phyloP scores from a whole-genome alignment of 208 protist genomes.

The Leishmania martiniquensis region DNA sequence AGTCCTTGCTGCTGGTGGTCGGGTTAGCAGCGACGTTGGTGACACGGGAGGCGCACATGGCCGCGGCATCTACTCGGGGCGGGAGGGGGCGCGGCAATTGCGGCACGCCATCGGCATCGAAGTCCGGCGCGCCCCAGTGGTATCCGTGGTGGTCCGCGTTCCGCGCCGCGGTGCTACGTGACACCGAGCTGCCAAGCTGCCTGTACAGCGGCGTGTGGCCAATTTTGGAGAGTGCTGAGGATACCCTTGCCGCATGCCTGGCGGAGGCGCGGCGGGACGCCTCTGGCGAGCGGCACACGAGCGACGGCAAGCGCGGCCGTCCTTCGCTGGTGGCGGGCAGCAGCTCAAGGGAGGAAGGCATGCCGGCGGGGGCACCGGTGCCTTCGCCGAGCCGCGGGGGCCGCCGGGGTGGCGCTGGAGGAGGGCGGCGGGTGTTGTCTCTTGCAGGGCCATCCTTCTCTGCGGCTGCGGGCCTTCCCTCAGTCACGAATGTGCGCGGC shows the following conservation, averaged over 20 bases:
- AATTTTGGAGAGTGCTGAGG: conserved; percentile 42
- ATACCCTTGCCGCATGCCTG: conserved; percentile 14
- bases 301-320: neutral
- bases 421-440: neutral
- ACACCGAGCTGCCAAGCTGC: conserved; percentile 50
- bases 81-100: neutral
- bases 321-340: neutral
- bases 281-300: neutral
- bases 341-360: neutral
- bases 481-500: neutral
- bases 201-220: conserved; percentile 39
- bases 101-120: neutral
- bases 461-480: neutral
- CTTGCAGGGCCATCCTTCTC: neutral
- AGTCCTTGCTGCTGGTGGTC: conserved; percentile 57
- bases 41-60: conserved; percentile 36
- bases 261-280: conserved; percentile 12
- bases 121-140: neutral
- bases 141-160: conserved; percentile 59
- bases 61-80: neutral
- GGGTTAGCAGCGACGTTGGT: conserved; percentile 54
- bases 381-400: neutral
- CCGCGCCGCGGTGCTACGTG: conserved; percentile 44
- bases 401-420: neutral
- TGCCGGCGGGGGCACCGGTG: neutral